phyloP scores from a whole-genome alignment of 1,139 yeast genomes.

The Blastobotrys serpentis region DNA sequence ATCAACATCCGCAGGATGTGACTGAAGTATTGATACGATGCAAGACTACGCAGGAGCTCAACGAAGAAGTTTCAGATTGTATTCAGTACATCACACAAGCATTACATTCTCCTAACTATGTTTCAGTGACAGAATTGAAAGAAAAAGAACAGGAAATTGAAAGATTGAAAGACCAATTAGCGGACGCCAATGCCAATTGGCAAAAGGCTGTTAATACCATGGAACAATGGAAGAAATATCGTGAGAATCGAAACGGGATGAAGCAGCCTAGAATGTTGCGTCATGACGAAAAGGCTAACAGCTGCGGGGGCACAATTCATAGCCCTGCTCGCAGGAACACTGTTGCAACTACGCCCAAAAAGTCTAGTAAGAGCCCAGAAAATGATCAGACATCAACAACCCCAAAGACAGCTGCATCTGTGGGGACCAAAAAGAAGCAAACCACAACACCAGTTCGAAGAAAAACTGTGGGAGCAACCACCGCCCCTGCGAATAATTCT shows the following conservation, averaged over 20 bases:
- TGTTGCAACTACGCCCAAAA: background rate
- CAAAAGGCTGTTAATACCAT: slow-evolving; percentile 32
- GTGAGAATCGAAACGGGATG: slow-evolving; percentile 16
- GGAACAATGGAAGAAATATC: slow-evolving; percentile 34
- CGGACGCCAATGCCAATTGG: slow-evolving; percentile 33
- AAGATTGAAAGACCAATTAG: slow-evolving; percentile 27
- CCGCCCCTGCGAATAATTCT: no score
- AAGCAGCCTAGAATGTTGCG: slow-evolving; percentile 10
- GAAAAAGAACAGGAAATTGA: slow-evolving; percentile 26
- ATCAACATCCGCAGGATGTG: slow-evolving; percentile 18
- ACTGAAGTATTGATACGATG: slow-evolving; percentile 26
- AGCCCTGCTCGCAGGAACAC: background rate
- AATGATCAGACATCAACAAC: no score
- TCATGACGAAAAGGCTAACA: background rate
- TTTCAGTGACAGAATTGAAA: slow-evolving; percentile 27
- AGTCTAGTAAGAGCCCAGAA: background rate
- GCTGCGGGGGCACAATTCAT: background rate
- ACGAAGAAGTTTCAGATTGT: slow-evolving; percentile 22
- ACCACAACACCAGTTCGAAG: no score
- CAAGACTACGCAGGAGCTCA: slow-evolving; percentile 23
- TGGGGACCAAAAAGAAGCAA: no score
- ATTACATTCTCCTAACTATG: slow-evolving; percentile 29
- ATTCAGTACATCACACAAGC: slow-evolving; percentile 23
- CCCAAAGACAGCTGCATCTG: no score
- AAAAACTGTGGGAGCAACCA: no score